Evolutionary conservation across 768 basidiomycete species (phyloP).

Genomic region (Leccinellum rugosiceps): DNA sequence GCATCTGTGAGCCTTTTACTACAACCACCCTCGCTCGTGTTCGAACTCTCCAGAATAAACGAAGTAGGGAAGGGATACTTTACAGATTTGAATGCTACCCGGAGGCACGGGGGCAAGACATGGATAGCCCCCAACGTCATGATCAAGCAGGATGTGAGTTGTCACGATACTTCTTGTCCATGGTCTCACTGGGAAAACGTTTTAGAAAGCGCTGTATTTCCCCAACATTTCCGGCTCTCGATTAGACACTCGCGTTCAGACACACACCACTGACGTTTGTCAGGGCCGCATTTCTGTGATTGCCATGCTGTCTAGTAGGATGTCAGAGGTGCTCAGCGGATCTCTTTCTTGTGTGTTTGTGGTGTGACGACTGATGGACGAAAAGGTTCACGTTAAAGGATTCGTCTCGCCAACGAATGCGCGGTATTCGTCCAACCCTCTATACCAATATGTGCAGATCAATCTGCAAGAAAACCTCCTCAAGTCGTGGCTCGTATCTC

Average conservation of each 20-base stretch:
- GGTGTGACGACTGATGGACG: not conserved
- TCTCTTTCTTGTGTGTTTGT: not conserved
- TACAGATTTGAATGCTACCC: conserved; percentile 77
- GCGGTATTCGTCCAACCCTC: conserved; percentile 50
- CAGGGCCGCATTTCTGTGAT: conserved; percentile 76
- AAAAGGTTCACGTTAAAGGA: conserved; percentile 75
- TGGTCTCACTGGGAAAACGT: not conserved
- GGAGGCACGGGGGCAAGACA: conserved; percentile 85
- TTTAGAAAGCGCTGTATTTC: conserved; percentile 86
- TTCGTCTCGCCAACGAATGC: conserved; percentile 59
- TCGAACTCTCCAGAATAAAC: conserved; percentile 43
- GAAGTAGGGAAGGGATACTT: conserved; percentile 83
- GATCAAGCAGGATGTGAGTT: conserved; percentile 84
- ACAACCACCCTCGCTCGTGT: not conserved
- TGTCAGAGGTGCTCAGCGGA: conserved; percentile 67
- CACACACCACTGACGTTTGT: conserved; percentile 77
- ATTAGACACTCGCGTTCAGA: conserved; percentile 50
- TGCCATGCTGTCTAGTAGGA: conserved; percentile 77
- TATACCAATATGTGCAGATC: conserved; percentile 77
- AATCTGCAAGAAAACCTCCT: conserved; percentile 94
- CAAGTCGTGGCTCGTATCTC: conserved; percentile 83
- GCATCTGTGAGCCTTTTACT: conserved; percentile 42
- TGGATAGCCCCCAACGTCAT: conserved; percentile 90
- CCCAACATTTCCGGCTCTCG: conserved; percentile 80
- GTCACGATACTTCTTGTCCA: not conserved